Conservation (phyloP, 148 eudicot species). For the Cornus controversa region DNA sequence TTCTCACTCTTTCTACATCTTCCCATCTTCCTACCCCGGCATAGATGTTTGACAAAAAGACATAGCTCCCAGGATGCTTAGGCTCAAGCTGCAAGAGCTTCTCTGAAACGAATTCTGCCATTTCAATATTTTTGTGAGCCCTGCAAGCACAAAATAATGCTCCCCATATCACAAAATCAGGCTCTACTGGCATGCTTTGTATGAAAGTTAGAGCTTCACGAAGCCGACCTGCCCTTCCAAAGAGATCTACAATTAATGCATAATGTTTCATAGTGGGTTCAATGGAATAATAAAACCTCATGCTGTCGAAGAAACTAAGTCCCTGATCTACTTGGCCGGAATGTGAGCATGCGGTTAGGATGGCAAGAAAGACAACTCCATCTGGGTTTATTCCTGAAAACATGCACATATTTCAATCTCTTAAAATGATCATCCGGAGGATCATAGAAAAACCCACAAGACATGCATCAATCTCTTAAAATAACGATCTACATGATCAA, state of each 20-base stretch:
- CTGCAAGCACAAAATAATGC: conserved; percentile 20
- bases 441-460: not conserved
- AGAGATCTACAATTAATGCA: conserved; percentile 15
- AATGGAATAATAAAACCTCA: conserved; percentile 9
- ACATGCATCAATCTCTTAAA: not conserved
- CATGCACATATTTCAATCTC: not conserved
- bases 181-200: conserved; percentile 13
- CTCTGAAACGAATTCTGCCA: conserved; percentile 19
- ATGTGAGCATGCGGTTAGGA: conserved; percentile 21
- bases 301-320: conserved; percentile 12
- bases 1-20: conserved; percentile 24
- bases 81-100: conserved; percentile 17
- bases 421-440: not conserved
- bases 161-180: conserved; percentile 21
- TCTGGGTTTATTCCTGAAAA: conserved; percentile 20
- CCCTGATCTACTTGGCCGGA: conserved; percentile 23
- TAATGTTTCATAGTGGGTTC: conserved; percentile 20
- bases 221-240: conserved; percentile 17
- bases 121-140: conserved; percentile 14
- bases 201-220: conserved; percentile 19
- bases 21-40: conserved; percentile 23
- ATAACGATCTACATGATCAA: not conserved
- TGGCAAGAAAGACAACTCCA: conserved; percentile 21
- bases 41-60: conserved; percentile 16
- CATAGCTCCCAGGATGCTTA: conserved; percentile 17